phyloP scores from a whole-genome alignment of 306 rosid genomes.

The Dalbergia oliveri region DNA sequence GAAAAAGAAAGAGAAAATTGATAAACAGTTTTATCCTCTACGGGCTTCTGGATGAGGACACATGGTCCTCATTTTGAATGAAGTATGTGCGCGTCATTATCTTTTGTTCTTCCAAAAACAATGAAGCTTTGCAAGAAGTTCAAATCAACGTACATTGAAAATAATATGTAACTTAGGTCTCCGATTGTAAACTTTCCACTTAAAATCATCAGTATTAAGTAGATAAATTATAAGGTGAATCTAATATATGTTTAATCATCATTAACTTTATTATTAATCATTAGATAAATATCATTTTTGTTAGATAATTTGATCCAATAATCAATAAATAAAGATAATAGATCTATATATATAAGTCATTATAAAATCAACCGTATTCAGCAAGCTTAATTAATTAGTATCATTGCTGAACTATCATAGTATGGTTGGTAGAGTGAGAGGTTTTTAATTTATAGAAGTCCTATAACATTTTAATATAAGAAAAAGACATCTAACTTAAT shows the following conservation, averaged over 20 bases:
- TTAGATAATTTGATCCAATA: too few relatives aligned
- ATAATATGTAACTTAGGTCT: constrained; percentile 29
- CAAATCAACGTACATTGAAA: constrained; percentile 16
- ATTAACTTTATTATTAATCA: too few relatives aligned
- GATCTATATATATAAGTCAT: too few relatives aligned
- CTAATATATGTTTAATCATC: too few relatives aligned
- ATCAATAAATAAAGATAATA: too few relatives aligned
- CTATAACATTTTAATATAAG: not conserved
- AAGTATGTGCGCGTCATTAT: constrained; percentile 46
- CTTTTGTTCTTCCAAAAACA: constrained; percentile 24
- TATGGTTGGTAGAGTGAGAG: not conserved
- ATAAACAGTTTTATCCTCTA: constrained; percentile 38
- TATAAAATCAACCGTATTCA: too few relatives aligned
- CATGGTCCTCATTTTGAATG: constrained; percentile 49
- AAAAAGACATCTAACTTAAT: not conserved
- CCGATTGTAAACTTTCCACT: not conserved
- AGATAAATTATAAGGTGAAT: too few relatives aligned
- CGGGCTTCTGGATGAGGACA: constrained; percentile 49
- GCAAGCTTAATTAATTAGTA: not conserved
- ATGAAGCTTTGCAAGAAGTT: constrained; percentile 17
- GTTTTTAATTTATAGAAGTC: not conserved
- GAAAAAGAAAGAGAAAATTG: constrained; percentile 46
- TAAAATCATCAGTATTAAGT: not conserved
- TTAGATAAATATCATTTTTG: too few relatives aligned
- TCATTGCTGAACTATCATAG: not conserved